A percentile compares a stretch with the other conserved stretches of the same genome.
Evolutionary conservation across 108 stramenopile species (phyloP).

Genomic region (Cylindrotheca fusiformis): DNA sequence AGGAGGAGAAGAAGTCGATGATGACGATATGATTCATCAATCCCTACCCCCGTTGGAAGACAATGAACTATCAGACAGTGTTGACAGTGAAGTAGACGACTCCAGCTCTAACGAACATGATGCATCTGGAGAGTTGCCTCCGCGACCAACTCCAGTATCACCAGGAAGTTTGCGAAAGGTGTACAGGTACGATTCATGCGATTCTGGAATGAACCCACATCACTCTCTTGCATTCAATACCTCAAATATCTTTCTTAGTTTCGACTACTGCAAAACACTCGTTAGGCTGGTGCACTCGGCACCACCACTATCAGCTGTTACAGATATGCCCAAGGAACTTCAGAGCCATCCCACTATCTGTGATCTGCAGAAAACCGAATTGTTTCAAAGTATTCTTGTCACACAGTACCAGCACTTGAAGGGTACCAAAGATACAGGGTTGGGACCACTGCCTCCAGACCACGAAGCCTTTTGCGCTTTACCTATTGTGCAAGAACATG

Average conservation of each 20-base stretch:
- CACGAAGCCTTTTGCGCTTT: constrained; percentile 24
- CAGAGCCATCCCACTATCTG: constrained; percentile 11
- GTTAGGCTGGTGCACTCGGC: constrained; percentile 12
- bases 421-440: neutral
- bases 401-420: constrained; percentile 35
- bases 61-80: neutral
- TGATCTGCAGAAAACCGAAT: constrained; percentile 5
- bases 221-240: neutral
- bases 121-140: neutral
- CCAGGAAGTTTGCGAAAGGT: neutral
- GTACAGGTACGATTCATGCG: neutral
- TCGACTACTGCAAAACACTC: neutral
- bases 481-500: constrained; percentile 25
- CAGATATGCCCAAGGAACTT: constrained; percentile 4
- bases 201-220: neutral
- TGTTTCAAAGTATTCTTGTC: constrained; percentile 41
- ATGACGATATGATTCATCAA: constrained; percentile 6
- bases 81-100: no score
- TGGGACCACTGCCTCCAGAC: constrained; percentile 21
- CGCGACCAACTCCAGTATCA: neutral
- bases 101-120: no score
- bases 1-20: constrained; percentile 9
- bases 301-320: constrained; percentile 8
- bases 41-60: neutral
- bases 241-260: neutral